These are phyloP conservation scores for Verticillium klebahnii DNA, from an alignment of 2,329 filamentous ascomycete genomes.

Conservation along the genomic window DNA sequence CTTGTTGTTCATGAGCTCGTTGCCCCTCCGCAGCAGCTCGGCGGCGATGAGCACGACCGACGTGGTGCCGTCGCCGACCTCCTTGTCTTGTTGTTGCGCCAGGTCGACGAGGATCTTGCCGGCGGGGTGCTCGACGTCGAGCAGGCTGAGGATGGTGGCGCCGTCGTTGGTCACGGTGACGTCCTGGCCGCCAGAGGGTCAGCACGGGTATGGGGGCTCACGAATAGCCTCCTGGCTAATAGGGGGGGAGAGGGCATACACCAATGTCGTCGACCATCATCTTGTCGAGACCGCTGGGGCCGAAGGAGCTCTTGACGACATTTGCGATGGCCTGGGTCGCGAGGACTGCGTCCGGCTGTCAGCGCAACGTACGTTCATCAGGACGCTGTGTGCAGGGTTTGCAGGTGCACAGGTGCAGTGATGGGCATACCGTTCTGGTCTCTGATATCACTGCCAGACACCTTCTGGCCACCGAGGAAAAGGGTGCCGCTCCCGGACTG, in stretches of 20 bases:
- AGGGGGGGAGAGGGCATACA: slow-evolving; percentile 46
- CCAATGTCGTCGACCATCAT: slow-evolving; percentile 99
- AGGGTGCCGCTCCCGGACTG: slow-evolving; percentile 92
- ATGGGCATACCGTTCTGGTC: slow-evolving; percentile 78
- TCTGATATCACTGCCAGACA: slow-evolving; percentile 91
- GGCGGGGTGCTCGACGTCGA: slow-evolving; percentile 96
- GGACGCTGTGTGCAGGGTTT: not conserved
- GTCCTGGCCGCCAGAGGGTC: slow-evolving; percentile 53
- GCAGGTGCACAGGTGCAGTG: slow-evolving; percentile 1
- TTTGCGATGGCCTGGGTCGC: slow-evolving; percentile 97
- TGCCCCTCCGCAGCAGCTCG: slow-evolving; percentile 86
- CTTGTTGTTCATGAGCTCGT: slow-evolving; percentile 99
- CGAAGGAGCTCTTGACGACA: slow-evolving; percentile 98
- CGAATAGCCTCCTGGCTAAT: too few relatives aligned
- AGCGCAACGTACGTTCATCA: slow-evolving; percentile 5
- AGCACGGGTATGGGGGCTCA: not conserved
- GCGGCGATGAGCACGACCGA: slow-evolving; percentile 96
- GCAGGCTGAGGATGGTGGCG: slow-evolving; percentile 88
- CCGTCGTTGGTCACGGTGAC: slow-evolving; percentile 99
- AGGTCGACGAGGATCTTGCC: slow-evolving; percentile 98
- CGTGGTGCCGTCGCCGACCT: slow-evolving; percentile 97
- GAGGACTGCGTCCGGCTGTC: slow-evolving; percentile 54
- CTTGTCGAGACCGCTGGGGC: slow-evolving; percentile 94
- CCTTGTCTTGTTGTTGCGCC: slow-evolving; percentile 97
- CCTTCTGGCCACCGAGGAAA: slow-evolving; percentile 96